Percentiles rank a stretch among this genome's conserved stretches.
Evolutionary conservation across 768 basidiomycete genomes (phyloP).

Genomic region (Dacryopinax spathularia): DNA sequence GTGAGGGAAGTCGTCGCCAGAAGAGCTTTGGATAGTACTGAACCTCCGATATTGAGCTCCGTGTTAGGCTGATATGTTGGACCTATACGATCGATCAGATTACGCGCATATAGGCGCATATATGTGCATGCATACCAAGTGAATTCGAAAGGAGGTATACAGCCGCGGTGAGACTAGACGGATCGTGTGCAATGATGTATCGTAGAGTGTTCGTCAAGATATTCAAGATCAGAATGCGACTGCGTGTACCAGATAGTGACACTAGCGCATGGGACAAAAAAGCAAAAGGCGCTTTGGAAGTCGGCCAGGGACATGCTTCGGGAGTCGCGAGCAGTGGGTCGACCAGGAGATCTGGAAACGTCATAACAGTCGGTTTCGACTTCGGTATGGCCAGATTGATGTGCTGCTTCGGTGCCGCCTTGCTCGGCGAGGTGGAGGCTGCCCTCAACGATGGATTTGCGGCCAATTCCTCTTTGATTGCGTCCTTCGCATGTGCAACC

Average conservation of each 20-base stretch:
- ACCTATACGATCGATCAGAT: background rate
- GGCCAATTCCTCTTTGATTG: background rate
- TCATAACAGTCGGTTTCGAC: slow-evolving; percentile 8
- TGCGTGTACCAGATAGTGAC: slow-evolving; percentile 49
- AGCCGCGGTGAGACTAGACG: slow-evolving; percentile 55
- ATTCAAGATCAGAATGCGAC: slow-evolving; percentile 54
- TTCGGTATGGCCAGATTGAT: background rate
- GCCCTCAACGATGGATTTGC: background rate
- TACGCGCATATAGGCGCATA: slow-evolving; percentile 49
- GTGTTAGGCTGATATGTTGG: slow-evolving; percentile 20
- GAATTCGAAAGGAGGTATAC: slow-evolving; percentile 74
- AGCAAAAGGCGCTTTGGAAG: slow-evolving; percentile 43
- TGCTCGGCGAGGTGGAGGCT: background rate
- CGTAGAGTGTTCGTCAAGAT: slow-evolving; percentile 62
- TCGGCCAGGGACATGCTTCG: slow-evolving; percentile 32
- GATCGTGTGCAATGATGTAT: slow-evolving; percentile 48
- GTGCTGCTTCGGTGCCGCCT: background rate
- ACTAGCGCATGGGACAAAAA: slow-evolving; percentile 54
- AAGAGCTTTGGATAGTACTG: slow-evolving; percentile 11
- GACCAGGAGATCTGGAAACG: background rate
- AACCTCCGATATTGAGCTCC: slow-evolving; percentile 31
- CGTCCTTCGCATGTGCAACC: background rate
- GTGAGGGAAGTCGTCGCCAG: slow-evolving; percentile 18
- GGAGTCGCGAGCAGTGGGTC: slow-evolving; percentile 39
- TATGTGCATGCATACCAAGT: slow-evolving; percentile 50